phyloP scores from a whole-genome alignment of 352 stramenopile genomes.

The Thalassiosira exigua region DNA sequence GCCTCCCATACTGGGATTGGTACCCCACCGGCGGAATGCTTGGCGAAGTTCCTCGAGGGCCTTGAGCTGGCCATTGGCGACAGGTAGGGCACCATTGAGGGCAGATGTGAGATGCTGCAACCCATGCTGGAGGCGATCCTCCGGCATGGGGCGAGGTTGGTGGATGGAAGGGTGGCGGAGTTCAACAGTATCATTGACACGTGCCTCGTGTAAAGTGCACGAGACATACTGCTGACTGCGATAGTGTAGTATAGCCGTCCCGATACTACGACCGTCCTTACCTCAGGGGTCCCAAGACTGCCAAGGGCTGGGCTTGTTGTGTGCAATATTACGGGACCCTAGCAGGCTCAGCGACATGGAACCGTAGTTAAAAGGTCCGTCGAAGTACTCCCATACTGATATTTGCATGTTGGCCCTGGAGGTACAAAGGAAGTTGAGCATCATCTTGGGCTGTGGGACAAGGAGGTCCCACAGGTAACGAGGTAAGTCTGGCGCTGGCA shows the following conservation, averaged over 20 bases:
- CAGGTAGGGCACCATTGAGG: neutral
- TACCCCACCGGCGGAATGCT: neutral
- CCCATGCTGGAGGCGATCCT: neutral
- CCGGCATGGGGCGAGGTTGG: conserved; percentile 4
- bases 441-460: too few relatives aligned
- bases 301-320: conserved; percentile 6
- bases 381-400: conserved; percentile 19
- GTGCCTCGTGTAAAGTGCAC: neutral
- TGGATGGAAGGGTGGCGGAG: conserved; percentile 13
- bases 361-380: conserved; percentile 22
- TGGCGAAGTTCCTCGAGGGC: neutral
- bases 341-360: too few relatives aligned
- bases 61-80: neutral
- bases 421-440: conserved; percentile 40
- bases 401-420: conserved; percentile 38
- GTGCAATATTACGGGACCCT: too few relatives aligned
- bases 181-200: conserved; percentile 34
- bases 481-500: conserved; percentile 27
- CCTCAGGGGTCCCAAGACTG: conserved; percentile 36
- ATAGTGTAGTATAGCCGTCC: too few relatives aligned
- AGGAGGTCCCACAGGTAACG: conserved; percentile 31
- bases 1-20: too few relatives aligned
- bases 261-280: too few relatives aligned
- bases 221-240: too few relatives aligned
- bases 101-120: neutral